These are phyloP conservation scores for Yamagishiella unicocca DNA, from an alignment of 139 green algal species.

Conservation along the genomic window DNA sequence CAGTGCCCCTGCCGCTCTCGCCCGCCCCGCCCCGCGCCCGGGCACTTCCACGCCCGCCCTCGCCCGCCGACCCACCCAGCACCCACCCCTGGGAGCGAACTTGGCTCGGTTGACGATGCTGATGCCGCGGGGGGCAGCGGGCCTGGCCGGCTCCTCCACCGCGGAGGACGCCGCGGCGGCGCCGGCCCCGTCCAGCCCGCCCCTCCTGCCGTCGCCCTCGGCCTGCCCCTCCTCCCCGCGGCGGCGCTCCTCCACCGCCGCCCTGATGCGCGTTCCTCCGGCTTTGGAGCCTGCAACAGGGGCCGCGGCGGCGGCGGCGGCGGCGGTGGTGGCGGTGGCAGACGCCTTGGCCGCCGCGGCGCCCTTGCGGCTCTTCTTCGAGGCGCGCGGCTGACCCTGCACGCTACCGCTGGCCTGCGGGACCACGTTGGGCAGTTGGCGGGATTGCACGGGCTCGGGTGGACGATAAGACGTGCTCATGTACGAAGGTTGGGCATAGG, in stretches of 20 bases:
- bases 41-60: too few species aligned
- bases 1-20: too few species aligned
- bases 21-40: too few species aligned
- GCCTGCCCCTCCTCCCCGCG: neutral
- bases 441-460: too few species aligned
- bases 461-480: too few species aligned
- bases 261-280: neutral
- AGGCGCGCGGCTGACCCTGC: neutral
- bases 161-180: neutral
- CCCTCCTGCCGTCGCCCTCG: neutral
- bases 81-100: neutral
- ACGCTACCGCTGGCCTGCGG: neutral
- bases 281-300: neutral
- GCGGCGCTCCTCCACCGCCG: neutral
- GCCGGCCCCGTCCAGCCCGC: neutral
- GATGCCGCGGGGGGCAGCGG: slow-evolving; percentile 9
- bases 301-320: neutral
- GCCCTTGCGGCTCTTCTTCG: slow-evolving; percentile 31
- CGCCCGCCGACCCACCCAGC: neutral
- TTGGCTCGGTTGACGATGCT: slow-evolving; percentile 18
- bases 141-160: neutral
- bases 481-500: too few species aligned
- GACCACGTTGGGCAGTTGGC: too few species aligned
- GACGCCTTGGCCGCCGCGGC: neutral
- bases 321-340: neutral